Conservation (phyloP, 495 filamentous ascomycete genomes). For the Aspergillus coremiiformis region DNA sequence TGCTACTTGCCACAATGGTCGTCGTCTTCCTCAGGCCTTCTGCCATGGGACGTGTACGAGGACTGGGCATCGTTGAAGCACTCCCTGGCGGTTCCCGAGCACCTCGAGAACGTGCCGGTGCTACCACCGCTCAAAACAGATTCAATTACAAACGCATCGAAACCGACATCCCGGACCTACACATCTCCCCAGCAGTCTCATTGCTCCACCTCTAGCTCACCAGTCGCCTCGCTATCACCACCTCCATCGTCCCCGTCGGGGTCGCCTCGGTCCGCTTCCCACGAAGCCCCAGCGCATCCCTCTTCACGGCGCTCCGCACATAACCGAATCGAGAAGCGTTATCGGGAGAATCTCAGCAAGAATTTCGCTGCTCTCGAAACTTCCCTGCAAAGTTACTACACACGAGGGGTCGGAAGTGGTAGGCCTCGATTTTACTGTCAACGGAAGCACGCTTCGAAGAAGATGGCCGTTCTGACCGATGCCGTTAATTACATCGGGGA, state of each 20-base stretch:
- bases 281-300: not conserved
- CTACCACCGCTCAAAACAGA: not conserved
- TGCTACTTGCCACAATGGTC: not conserved
- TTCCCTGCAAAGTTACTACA: not conserved
- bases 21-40: not conserved
- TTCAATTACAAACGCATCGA: not conserved
- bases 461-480: slow-evolving; percentile 1
- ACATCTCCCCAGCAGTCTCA: not conserved
- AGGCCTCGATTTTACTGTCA: not conserved
- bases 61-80: not conserved
- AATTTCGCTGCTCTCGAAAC: not conserved
- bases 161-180: not conserved
- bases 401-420: not conserved
- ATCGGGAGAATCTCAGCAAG: slow-evolving; percentile 2
- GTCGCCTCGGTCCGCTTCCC: not conserved
- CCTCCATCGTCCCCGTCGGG: not conserved
- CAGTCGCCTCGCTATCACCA: not conserved
- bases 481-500: not conserved
- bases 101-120: not conserved
- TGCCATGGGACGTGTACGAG: not conserved
- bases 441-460: not conserved
- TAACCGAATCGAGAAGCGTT: slow-evolving; percentile 3
- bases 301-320: not conserved
- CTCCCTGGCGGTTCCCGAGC: not conserved
- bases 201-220: not conserved